Percentiles rank a stretch among this genome's conserved stretches.
Conservation (phyloP, 306 rosid genomes). For the Ceratonia siliqua region DNA sequence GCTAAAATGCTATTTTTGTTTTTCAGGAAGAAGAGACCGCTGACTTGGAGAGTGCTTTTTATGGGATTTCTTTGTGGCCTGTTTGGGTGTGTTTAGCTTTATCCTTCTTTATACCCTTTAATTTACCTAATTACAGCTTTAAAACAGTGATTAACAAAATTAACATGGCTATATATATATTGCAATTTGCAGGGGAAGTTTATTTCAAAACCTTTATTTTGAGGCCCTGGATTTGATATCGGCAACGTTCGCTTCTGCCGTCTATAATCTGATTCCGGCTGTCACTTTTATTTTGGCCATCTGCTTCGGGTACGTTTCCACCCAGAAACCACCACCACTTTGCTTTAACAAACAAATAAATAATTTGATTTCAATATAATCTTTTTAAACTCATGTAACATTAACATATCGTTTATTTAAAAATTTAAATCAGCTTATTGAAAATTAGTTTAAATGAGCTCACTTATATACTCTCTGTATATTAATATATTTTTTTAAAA, state of each 20-base stretch:
- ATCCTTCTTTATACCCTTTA: neutral
- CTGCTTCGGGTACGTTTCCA: conserved; percentile 35
- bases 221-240: conserved; percentile 44
- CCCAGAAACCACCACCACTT: neutral
- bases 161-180: neutral
- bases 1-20: neutral
- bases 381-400: too few species aligned
- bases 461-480: too few species aligned
- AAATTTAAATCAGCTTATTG: too few species aligned
- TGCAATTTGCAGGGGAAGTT: conserved; percentile 46
- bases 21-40: conserved; percentile 45
- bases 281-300: conserved; percentile 49
- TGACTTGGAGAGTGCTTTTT: conserved; percentile 41
- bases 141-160: neutral
- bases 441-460: too few species aligned
- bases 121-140: neutral
- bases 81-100: conserved; percentile 36
- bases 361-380: too few species aligned
- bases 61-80: conserved; percentile 43
- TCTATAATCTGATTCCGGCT: conserved; percentile 48
- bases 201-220: conserved; percentile 49
- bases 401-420: too few species aligned
- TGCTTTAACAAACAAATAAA: too few species aligned
- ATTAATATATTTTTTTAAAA: too few species aligned
- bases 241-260: conserved; percentile 48